Conservation (phyloP, 768 basidiomycete genomes). For the Boletellus ananiceps region DNA sequence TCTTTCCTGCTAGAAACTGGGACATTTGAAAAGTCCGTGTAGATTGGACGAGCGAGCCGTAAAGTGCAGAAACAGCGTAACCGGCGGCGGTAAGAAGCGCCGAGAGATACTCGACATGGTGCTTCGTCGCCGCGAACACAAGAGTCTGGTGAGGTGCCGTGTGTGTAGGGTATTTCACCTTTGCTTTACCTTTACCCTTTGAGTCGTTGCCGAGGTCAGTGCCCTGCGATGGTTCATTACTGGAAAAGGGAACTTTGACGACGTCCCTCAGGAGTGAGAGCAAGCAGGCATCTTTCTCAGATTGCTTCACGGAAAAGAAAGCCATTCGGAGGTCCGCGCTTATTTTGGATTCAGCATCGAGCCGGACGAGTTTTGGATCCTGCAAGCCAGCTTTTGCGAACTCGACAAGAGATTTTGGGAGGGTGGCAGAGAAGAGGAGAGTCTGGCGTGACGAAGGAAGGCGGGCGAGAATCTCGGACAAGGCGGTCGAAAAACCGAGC, state of each 20-base stretch:
- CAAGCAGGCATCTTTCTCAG: constrained; percentile 92
- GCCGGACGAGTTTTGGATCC: constrained; percentile 91
- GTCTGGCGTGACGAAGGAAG: constrained; percentile 87
- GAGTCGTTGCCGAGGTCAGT: constrained; percentile 31
- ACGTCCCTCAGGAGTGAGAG: constrained; percentile 81
- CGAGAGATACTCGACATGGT: constrained; percentile 94
- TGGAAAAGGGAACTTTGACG: constrained; percentile 70
- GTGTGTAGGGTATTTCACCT: constrained; percentile 40
- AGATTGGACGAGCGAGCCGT: constrained; percentile 90
- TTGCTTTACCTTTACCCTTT: constrained; percentile 50
- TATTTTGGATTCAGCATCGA: constrained; percentile 95
- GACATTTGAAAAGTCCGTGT: constrained; percentile 90
- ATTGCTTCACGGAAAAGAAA: constrained; percentile 88
- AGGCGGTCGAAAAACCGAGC: constrained; percentile 91
- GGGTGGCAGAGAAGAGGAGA: constrained; percentile 91
- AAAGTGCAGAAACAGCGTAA: constrained; percentile 90
- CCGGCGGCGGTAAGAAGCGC: constrained; percentile 73
- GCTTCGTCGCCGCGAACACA: constrained; percentile 94
- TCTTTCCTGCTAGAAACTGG: constrained; percentile 74
- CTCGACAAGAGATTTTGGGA: constrained; percentile 93
- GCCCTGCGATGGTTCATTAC: constrained; percentile 20
- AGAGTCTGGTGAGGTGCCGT: constrained; percentile 86
- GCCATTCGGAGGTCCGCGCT: constrained; percentile 90
- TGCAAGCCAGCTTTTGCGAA: constrained; percentile 97
- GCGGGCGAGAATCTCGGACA: constrained; percentile 88